phyloP scores from a whole-genome alignment of 2,329 filamentous ascomycete species.

The Rasamsonia emersonii region DNA sequence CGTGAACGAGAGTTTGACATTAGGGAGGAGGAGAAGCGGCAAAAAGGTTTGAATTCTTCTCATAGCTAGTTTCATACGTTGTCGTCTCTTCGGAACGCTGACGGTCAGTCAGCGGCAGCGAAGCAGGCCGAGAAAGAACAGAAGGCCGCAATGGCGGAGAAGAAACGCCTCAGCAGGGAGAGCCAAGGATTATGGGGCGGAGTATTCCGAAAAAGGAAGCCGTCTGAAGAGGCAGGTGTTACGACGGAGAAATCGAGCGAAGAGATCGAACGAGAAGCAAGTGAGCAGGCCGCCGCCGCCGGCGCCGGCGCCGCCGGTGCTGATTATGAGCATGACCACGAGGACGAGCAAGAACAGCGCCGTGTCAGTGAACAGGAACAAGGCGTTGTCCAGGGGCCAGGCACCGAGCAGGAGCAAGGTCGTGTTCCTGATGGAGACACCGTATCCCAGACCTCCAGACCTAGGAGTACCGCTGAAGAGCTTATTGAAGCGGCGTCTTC shows the following conservation, averaged over 20 bases:
- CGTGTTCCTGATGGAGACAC: no score
- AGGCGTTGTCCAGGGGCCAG: no score
- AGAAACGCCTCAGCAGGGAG: neutral
- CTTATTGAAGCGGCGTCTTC: neutral
- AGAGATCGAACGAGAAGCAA: slow-evolving; percentile 9
- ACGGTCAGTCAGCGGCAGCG: slow-evolving; percentile 10
- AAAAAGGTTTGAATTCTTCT: slow-evolving; percentile 17
- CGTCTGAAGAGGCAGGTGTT: no score
- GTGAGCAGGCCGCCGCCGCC: no score
- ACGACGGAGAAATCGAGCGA: no score
- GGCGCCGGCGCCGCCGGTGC: no score
- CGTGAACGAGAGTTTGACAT: slow-evolving; percentile 31
- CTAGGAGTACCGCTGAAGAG: no score
- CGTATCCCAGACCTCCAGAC: no score
- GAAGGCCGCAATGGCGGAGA: slow-evolving; percentile 9
- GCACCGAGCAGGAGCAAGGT: no score
- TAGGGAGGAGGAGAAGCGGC: slow-evolving; percentile 20
- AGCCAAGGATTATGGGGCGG: slow-evolving; percentile 16
- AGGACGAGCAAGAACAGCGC: no score
- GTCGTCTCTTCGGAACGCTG: neutral
- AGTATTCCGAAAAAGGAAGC: slow-evolving; percentile 20
- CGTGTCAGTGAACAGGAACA: no score
- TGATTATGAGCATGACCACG: no score
- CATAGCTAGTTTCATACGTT: slow-evolving; percentile 2
- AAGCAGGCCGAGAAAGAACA: slow-evolving; percentile 15